A percentile compares a stretch with the other conserved stretches of the same genome.
phyloP scores from a whole-genome alignment of 2,329 filamentous ascomycete genomes.

The Penicillium hesseltinei region DNA sequence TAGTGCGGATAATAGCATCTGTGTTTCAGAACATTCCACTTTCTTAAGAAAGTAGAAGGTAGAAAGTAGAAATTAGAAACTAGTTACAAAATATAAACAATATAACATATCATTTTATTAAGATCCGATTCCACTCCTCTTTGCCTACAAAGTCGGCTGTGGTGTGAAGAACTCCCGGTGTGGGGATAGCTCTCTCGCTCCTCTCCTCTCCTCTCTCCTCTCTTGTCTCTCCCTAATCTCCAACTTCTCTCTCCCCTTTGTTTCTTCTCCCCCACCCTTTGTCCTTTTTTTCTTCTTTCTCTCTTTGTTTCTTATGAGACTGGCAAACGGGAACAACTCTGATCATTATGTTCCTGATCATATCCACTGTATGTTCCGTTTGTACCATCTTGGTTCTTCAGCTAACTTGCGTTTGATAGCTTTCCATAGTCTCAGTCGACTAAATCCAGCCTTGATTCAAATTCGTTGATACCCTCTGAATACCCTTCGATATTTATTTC shows the following conservation, averaged over 20 bases:
- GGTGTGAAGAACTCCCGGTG: neutral
- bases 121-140: neutral
- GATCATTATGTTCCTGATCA: slow-evolving; percentile 21
- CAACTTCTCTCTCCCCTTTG: too few relatives aligned
- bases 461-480: slow-evolving; percentile 8
- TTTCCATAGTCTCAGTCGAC: slow-evolving; percentile 16
- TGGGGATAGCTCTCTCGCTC: slow-evolving; percentile 1
- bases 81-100: too few relatives aligned
- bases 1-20: neutral
- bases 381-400: neutral
- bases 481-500: slow-evolving; percentile 13
- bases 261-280: neutral
- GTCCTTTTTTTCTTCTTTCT: neutral
- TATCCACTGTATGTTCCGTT: slow-evolving; percentile 16
- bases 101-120: neutral
- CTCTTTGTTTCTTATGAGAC: slow-evolving; percentile 12
- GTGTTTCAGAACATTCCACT: neutral
- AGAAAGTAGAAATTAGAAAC: too few relatives aligned
- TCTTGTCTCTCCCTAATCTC: neutral
- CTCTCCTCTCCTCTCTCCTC: too few relatives aligned
- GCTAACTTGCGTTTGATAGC: slow-evolving; percentile 22
- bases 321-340: slow-evolving; percentile 18
- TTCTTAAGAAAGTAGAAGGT: too few relatives aligned
- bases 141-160: neutral
- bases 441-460: slow-evolving; percentile 18